phyloP scores from a whole-genome alignment of 116 monocot genomes.

The Cymodocea nodosa region DNA sequence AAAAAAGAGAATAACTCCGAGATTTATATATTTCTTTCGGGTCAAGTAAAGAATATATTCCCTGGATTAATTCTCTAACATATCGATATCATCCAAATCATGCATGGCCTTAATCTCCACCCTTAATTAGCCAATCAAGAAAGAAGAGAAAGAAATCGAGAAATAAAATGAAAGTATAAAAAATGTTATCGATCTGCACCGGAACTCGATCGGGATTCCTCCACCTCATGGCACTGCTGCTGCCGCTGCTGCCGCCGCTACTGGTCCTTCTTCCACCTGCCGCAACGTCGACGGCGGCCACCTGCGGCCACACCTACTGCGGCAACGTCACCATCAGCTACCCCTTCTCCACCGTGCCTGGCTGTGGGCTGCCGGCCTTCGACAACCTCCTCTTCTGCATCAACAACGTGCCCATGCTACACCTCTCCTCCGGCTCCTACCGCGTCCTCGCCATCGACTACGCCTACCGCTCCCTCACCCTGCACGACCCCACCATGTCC shows the following conservation, averaged over 20 bases:
- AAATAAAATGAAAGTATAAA: no score
- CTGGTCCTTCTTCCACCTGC: neutral
- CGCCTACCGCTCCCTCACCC: slow-evolving; percentile 47
- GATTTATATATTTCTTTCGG: no score
- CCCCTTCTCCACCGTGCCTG: slow-evolving; percentile 45
- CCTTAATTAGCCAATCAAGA: no score
- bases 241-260: neutral
- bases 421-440: slow-evolving; percentile 72
- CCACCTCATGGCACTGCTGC: neutral
- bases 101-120: no score
- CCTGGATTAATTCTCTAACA: no score
- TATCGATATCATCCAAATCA: no score
- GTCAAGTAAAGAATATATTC: no score
- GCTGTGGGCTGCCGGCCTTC: slow-evolving; percentile 70
- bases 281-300: neutral
- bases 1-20: no score
- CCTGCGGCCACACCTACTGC: slow-evolving; percentile 50
- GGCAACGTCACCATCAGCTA: slow-evolving; percentile 79
- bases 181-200: neutral
- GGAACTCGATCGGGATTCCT: neutral
- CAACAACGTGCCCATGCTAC: slow-evolving; percentile 66
- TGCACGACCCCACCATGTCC: slow-evolving; percentile 78
- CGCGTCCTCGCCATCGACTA: slow-evolving; percentile 78
- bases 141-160: no score
- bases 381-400: slow-evolving; percentile 84